These are phyloP conservation scores for Diplogelasinospora grovesii DNA, from an alignment of 495 filamentous ascomycete species.

Conservation along the genomic window DNA sequence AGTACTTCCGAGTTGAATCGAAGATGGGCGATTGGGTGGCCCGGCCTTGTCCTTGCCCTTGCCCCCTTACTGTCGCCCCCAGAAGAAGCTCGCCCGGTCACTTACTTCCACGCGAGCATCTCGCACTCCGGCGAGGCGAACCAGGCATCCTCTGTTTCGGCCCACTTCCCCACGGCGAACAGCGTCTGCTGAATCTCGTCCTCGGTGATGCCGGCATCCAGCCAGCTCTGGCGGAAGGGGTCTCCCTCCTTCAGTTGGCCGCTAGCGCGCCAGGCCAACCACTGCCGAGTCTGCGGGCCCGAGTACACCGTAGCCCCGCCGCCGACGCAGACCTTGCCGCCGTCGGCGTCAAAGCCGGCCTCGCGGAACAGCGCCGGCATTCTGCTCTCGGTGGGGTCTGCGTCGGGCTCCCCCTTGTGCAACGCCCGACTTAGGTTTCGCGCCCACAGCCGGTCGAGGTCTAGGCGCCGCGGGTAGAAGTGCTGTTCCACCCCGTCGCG, in stretches of 20 bases:
- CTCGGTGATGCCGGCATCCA: slow-evolving; percentile 29
- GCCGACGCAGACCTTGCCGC: slow-evolving; percentile 24
- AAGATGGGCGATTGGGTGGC: no score
- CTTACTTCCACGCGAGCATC: slow-evolving; percentile 37
- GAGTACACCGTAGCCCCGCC: slow-evolving; percentile 24
- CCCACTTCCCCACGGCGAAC: slow-evolving; percentile 24
- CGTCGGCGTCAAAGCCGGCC: slow-evolving; percentile 32
- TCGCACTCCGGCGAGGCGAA: slow-evolving; percentile 30
- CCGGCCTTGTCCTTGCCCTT: no score
- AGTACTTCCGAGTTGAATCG: no score
- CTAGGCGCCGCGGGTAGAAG: slow-evolving; percentile 17
- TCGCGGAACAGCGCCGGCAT: slow-evolving; percentile 26
- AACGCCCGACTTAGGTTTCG: slow-evolving; percentile 16
- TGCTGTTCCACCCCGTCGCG: slow-evolving; percentile 38
- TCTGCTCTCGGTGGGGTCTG: slow-evolving; percentile 17
- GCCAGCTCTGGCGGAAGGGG: slow-evolving; percentile 30
- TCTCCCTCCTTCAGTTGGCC: slow-evolving; percentile 29
- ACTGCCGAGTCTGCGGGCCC: slow-evolving; percentile 22
- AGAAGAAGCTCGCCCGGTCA: no score
- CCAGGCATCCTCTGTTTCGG: slow-evolving; percentile 34
- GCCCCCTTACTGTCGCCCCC: not conserved
- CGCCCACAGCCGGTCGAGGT: slow-evolving; percentile 28
- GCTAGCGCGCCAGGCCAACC: slow-evolving; percentile 20
- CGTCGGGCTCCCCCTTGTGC: slow-evolving; percentile 13
- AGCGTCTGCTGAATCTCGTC: slow-evolving; percentile 31